Evolutionary conservation across 306 rosid species (phyloP), one percentile per base, ranked within the genome.

Genomic region (Alnus glutinosa): DNA sequence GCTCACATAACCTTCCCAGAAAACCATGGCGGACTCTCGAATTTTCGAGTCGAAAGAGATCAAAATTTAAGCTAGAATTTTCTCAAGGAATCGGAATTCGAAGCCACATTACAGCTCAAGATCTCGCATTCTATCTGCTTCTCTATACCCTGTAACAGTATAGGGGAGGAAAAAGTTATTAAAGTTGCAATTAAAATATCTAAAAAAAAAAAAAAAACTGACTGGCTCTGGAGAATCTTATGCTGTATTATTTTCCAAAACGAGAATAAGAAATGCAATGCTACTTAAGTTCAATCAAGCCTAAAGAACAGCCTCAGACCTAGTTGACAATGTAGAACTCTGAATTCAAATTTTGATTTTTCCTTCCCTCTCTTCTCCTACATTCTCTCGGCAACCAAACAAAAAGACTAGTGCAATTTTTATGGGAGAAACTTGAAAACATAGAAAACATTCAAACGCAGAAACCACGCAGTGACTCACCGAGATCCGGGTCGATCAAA

Each of bases 1-100:
- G 70, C 94, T 91, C 79, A 89, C 93, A 80, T 89, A 91, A 15
- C 84, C 89, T 77, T 89, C 97, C 97, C 97, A 91, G 69, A 89
- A 91, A 58, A 89, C 94, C 97, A 91, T 91, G 57, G 71, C 73
- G 18, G 51, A 59, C 15, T 37, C 44, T 39, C 75, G 73, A 57
- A 15, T 37, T 70, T 68, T 5, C 59, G 58, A 52, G 50, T 23
- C 57, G n/a, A 66, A 75, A 36, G 50, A 52, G 15, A 48, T 48
- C 74, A 85, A 78, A 67, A 55, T 66, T 64, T n/a, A 55, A 73
- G 75, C 76, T 78, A 15, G 48, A 78, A 48, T 74, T 19, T 79
- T 48, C 74, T 61, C 86, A 82, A 74, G 78, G 70, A 47, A 46
- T 57, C 82, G 67, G 68, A 80, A 76, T 59, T 82, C 82, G 78